Conservation (phyloP, 768 basidiomycete genomes). For the Infundibulicybe gibba region DNA sequence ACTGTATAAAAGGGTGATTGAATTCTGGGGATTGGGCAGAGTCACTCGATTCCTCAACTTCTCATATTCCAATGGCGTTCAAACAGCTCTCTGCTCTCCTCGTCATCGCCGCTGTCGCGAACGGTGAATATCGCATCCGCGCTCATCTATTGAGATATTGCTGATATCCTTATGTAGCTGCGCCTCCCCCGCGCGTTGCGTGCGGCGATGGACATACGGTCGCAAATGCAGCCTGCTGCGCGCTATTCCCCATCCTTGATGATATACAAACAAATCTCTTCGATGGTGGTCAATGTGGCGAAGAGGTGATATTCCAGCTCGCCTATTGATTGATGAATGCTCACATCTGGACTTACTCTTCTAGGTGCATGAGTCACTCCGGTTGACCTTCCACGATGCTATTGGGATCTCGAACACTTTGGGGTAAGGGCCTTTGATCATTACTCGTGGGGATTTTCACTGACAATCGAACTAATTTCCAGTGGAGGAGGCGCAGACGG, state of each 20-base stretch:
- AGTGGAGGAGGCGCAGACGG: conserved; percentile 47
- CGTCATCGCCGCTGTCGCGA: too few relatives aligned
- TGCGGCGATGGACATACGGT: conserved; percentile 24
- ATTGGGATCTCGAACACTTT: conserved; percentile 34
- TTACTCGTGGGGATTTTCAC: background rate
- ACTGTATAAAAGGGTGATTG: too few relatives aligned
- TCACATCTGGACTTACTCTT: background rate
- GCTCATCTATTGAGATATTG: too few relatives aligned
- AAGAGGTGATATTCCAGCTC: conserved; percentile 14
- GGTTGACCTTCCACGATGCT: conserved; percentile 38
- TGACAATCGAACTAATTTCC: background rate
- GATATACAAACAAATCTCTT: conserved; percentile 15
- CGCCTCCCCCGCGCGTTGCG: conserved; percentile 9
- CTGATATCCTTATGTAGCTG: too few relatives aligned
- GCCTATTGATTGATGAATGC: background rate
- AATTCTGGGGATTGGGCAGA: too few relatives aligned
- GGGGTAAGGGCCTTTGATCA: conserved; percentile 18
- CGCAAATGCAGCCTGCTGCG: conserved; percentile 22
- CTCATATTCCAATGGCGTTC: too few relatives aligned
- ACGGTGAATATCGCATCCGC: too few relatives aligned
- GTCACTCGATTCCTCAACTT: too few relatives aligned
- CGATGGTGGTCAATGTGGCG: conserved; percentile 30
- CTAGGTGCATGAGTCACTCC: conserved; percentile 13
- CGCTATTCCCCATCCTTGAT: conserved; percentile 19
- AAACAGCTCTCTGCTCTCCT: too few relatives aligned